Conservation (phyloP, 164 flowering plant species). For the Umbilicus rupestris region DNA sequence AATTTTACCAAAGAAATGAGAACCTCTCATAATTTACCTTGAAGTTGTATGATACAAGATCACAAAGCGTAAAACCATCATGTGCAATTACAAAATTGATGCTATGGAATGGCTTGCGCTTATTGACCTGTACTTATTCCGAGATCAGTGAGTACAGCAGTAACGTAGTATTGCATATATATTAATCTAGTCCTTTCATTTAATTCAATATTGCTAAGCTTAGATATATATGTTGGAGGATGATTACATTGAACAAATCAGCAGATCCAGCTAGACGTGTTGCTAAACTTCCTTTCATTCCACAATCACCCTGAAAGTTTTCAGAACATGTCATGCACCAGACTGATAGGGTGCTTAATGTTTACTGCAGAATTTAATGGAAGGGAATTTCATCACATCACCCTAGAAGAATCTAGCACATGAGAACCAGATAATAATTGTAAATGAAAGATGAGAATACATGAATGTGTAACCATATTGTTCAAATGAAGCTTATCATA, state of each 20-base stretch:
- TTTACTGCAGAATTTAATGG: not conserved
- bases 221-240: not conserved
- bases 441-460: not conserved
- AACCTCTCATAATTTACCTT: slow-evolving; percentile 45
- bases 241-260: slow-evolving; percentile 69
- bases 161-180: not conserved
- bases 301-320: slow-evolving; percentile 62
- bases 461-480: not conserved
- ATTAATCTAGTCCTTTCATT: not conserved
- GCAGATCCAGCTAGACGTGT: slow-evolving; percentile 90
- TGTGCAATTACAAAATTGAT: slow-evolving; percentile 90
- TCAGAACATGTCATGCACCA: not conserved
- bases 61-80: slow-evolving; percentile 86
- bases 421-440: not conserved
- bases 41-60: slow-evolving; percentile 83
- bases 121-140: slow-evolving; percentile 48
- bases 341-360: not conserved
- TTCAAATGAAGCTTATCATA: not conserved
- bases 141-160: not conserved
- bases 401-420: not conserved
- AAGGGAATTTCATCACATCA: not conserved
- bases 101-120: slow-evolving; percentile 88
- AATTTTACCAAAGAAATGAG: not conserved
- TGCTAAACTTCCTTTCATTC: slow-evolving; percentile 86
- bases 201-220: not conserved